These are phyloP conservation scores for Chlamydomonas incerta DNA, from an alignment of 139 green algal species.

Conservation along the genomic window DNA sequence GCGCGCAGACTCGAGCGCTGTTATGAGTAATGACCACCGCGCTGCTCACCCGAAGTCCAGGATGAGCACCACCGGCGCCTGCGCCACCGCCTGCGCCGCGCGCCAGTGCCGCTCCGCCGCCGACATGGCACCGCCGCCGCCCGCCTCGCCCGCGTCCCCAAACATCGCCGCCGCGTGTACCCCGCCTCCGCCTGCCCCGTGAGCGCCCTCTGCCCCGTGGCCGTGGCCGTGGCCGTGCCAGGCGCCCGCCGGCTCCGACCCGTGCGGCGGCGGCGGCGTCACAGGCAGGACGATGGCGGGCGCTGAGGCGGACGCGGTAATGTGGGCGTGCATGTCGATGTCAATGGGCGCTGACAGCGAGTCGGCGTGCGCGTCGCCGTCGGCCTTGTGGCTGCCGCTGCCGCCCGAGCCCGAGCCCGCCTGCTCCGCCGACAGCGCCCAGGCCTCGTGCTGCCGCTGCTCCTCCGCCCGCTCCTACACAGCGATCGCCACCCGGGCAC, in stretches of 20 bases:
- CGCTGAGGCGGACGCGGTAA: no score
- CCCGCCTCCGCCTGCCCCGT: background rate
- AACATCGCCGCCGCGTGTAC: background rate
- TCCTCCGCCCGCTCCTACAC: constrained; percentile 25
- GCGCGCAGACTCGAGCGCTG: no score
- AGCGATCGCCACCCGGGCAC: no score
- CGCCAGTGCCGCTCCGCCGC: constrained; percentile 24
- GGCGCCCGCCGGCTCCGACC: no score
- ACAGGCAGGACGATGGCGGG: no score
- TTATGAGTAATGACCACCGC: no score
- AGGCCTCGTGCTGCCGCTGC: constrained; percentile 28
- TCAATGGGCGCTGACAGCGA: no score
- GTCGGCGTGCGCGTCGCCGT: no score
- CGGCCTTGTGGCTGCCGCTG: background rate
- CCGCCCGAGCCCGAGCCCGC: background rate
- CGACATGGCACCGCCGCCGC: background rate
- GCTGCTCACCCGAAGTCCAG: constrained; percentile 55
- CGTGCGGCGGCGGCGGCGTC: no score
- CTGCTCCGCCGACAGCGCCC: constrained; percentile 16
- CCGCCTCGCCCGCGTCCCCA: no score
- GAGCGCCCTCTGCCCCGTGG: background rate
- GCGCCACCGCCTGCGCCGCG: constrained; percentile 14
- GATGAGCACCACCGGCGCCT: constrained; percentile 50
- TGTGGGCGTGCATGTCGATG: no score
- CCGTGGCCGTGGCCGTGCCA: no score